Base-by-base conservation (phyloP, 2,329 filamentous ascomycete genomes). In the Calonectria multiphialidica region DNA sequence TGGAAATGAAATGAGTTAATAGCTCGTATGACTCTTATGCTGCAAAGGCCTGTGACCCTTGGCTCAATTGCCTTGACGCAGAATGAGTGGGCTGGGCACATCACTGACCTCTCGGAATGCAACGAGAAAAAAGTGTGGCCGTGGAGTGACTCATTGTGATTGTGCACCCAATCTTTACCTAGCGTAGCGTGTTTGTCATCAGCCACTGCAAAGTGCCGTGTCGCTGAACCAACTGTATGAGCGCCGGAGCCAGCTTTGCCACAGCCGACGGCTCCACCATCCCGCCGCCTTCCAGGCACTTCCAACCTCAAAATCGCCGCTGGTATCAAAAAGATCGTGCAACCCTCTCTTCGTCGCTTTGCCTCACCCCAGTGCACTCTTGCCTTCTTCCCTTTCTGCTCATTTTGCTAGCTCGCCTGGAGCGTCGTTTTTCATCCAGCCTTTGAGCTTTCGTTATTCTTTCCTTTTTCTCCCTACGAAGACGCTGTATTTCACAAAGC, bases 401-500 rank as follows among this genome's bases (percentile, higher is more conserved):
- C 23, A 40, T 47, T 59, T 53, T 18, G 9, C 25, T 28, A 50
- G n/a, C 42, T n/a, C 18, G n/a, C 18, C 25, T 15, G 25, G 35
- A 55, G 49, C 44, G 30, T 50, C 49, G 59, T 61, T 12, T 18
- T 30, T 71, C 35, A 30, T 35, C 15, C 5, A n/a, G 42, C 44
- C 66, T 65, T 61, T 35, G 28, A 69, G n/a, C 33, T 64, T 71
- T 50, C 62, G 70, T 68, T 75, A 71, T 68, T 55, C 68, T 66
- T 68, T 50, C 67, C 67, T 72, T 71, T 74, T 71, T 72, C 57
- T 70, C 62, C 61, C n/a, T 68, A 73, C 77, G 75, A 80, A 80
- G 78, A 77, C 78, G 78, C 78, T 80, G 66, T 80, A 79, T 80
- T 77, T 73, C 72, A 72, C 66, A 80, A 66, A 79, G 78, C 78